Base-by-base conservation (phyloP, 306 rosid genomes). In the Phaseolus lunatus region DNA sequence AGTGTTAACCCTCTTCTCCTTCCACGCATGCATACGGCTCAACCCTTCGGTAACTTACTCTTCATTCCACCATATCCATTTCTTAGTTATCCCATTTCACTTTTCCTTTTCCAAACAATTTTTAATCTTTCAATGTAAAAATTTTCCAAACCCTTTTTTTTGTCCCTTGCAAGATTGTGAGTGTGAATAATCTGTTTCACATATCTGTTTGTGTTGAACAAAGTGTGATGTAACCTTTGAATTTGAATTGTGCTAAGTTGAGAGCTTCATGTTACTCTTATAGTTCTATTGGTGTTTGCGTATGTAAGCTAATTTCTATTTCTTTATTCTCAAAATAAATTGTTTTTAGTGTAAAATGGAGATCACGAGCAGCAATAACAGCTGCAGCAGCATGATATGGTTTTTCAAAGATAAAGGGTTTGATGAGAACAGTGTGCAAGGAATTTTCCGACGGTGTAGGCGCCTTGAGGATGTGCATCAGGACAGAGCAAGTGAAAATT, bases 391-490 rank as follows among this genome's bases (percentile, higher is more conserved):
- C 78, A 83, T 95, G 83, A 86, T 89, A 88, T 92, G 97, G 98
- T 95, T 95, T 90, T 95, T 90, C 73, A 86, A 91, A 86, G 93
- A 92, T 47, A 89, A 83, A 76, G 98, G 97, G 39, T 95, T 95
- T 82, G 98, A 92, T 80, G 98, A 92, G 44, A 86, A 75, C 81
- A 86, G 83, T 56, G 88, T 89, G n/a, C 68, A 85, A 45, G 91
- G 85, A 29, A 89, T 92, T 87, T 83, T 95, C 72, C 86, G 50
- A 61, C 92, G 84, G 77, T 95, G 97, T 70, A 87, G 75, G 87
- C 96, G 91, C 39, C 93, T 95, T 4, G 92, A 95, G 87, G 77
- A 11, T 52, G 73, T 67, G 65, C 87, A 86, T 11, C 72, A 78
- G 20, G 98, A 88, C 31, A 90, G 88, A 54, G 95, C 93, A 35